Conservation (phyloP, 2,329 filamentous ascomycete genomes). For the Colletotrichum tofieldiae region DNA sequence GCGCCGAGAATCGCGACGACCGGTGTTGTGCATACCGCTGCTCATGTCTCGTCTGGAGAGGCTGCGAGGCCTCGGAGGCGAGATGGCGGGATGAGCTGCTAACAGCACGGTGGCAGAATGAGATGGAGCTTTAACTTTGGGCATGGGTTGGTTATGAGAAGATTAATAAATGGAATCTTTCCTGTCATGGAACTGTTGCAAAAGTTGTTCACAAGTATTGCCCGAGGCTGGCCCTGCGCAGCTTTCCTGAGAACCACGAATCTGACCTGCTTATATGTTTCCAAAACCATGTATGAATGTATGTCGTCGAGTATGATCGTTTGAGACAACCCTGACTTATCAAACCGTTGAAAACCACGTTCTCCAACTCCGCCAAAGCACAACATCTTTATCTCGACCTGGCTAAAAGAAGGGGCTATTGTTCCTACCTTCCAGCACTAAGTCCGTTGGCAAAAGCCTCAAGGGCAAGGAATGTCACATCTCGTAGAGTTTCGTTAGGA, state of each 20-base stretch:
- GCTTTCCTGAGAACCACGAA: not conserved
- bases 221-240: not conserved
- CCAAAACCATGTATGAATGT: not conserved
- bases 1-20: not conserved
- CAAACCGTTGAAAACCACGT: not conserved
- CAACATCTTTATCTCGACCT: not conserved
- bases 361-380: not conserved
- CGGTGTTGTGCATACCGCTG: not conserved
- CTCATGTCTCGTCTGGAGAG: not conserved
- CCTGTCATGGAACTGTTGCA: not conserved
- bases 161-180: not conserved
- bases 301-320: not conserved
- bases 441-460: too few relatives aligned
- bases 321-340: not conserved
- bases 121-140: not conserved
- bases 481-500: too few relatives aligned
- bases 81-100: not conserved
- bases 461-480: too few relatives aligned
- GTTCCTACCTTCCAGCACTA: too few relatives aligned
- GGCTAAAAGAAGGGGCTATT: not conserved
- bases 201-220: not conserved
- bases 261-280: not conserved
- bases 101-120: not conserved
- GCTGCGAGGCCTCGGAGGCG: not conserved
- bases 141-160: not conserved